A percentile compares a stretch with the other conserved stretches of the same genome.
These are phyloP conservation scores for Globisporangium camurandrum DNA, from an alignment of 352 stramenopile species.

Conservation along the genomic window DNA sequence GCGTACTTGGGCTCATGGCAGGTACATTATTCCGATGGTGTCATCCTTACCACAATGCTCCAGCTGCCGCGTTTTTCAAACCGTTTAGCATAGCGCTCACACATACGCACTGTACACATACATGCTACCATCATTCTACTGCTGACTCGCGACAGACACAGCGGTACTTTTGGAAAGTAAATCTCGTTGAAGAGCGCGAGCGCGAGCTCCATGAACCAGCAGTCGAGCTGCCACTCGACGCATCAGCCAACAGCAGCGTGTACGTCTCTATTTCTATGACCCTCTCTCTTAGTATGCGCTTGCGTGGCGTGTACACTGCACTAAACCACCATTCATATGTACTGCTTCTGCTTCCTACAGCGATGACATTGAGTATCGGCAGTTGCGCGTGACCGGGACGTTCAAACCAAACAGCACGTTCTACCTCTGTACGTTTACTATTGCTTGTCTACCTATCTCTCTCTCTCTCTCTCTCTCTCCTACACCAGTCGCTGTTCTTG, in stretches of 20 bases:
- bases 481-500: background rate
- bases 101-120: no score
- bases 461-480: background rate
- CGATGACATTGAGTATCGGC: conserved; percentile 75
- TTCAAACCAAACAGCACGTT: conserved; percentile 71
- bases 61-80: background rate
- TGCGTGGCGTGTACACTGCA: background rate
- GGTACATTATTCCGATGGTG: conserved; percentile 14
- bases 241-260: conserved; percentile 48
- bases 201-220: conserved; percentile 62
- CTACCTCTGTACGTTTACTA: conserved; percentile 54
- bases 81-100: background rate
- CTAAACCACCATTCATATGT: background rate
- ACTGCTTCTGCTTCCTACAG: conserved; percentile 19
- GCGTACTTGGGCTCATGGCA: conserved; percentile 78
- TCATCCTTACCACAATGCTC: background rate
- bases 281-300: background rate
- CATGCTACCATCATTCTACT: no score
- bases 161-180: conserved; percentile 87
- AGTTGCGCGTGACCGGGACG: conserved; percentile 53
- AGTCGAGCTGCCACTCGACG: conserved; percentile 51
- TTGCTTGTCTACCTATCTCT: background rate
- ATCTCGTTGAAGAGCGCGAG: conserved; percentile 76
- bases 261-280: conserved; percentile 18
- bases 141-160: conserved; percentile 33